Base-by-base conservation (phyloP, 2,329 filamentous ascomycete species). In the Penicillium sclerotigenum region DNA sequence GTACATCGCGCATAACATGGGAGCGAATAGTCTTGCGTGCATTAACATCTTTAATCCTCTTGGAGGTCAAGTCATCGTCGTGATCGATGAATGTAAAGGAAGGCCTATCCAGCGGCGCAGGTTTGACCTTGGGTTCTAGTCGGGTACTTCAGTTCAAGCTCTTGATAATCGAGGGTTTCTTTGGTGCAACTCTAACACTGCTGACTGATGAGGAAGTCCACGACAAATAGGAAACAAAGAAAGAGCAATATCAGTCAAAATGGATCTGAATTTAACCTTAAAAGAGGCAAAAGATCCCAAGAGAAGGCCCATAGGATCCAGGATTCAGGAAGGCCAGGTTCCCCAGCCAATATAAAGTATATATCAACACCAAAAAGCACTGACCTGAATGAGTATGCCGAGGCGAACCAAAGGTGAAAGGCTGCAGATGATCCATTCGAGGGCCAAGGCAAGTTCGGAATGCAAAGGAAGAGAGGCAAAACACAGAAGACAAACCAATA, bases 1-100 rank as follows among this genome's bases (percentile, higher is more conserved):
- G 74, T 16, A 76, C 74, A 60, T 75, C 69, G 38, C 73, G 72
- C 74, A 76, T 76, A 18, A 76, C 74, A 70, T 76, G 74, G 14
- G 74, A 76, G 16, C 74, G 71, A 45, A 76, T 76, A 13, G 69
- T 69, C 60, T 74, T 73, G 41, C 73, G 69, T 29, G 73, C 71
- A 58, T 71, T 69, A 49, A 65, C 66, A 64, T 75, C 68, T 56
- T 68, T 73, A 60, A 75, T 75, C 45, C 69, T 61, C 53, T 74
- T 74, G 28, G 70, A 71, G 24, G 67, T 65, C 57, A 75, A 57
- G 52, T 75, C 72, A 57, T 75, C 70, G 57, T 73, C 69, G 52
- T 76, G 73, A 56, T 74, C 71, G 56, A 76, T 75, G 57, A 76
- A 76, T 22, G 73, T 75, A 43, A 73, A 76, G 6, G 67, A 69